Evolutionary conservation across 805 yeast genomes (phyloP).

Genomic region (Isabelozyma rhagii): DNA sequence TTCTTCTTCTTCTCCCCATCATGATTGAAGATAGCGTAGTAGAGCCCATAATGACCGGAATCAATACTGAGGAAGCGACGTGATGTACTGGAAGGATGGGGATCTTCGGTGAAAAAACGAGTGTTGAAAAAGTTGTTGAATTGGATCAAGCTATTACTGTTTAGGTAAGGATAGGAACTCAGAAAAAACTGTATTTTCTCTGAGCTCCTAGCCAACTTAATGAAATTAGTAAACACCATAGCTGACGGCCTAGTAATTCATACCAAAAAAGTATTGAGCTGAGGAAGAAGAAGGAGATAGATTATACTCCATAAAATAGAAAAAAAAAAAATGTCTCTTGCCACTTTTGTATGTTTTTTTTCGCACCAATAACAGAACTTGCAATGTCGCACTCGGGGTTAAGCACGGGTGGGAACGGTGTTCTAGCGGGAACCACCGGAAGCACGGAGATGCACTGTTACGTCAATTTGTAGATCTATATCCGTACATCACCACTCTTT

Average conservation of each 20-base stretch:
- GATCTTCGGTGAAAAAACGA: slow-evolving; percentile 9
- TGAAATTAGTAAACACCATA: neutral
- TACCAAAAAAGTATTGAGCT: neutral
- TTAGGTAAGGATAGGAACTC: slow-evolving; percentile 12
- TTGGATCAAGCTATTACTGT: slow-evolving; percentile 6
- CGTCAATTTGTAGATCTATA: too few relatives aligned
- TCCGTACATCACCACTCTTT: too few relatives aligned
- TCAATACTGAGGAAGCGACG: slow-evolving; percentile 23
- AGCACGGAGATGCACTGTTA: too few relatives aligned
- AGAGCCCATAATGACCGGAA: slow-evolving; percentile 43
- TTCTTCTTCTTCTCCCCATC: slow-evolving; percentile 19
- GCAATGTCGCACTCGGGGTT: neutral
- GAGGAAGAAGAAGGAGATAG: neutral
- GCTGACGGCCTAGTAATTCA: neutral
- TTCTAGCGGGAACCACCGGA: neutral
- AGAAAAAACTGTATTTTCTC: slow-evolving; percentile 11
- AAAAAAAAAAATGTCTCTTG: neutral
- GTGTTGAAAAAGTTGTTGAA: slow-evolving; percentile 4
- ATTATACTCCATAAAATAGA: neutral
- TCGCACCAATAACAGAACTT: neutral
- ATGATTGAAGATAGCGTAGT: slow-evolving; percentile 36
- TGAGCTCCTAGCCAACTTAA: slow-evolving; percentile 5
- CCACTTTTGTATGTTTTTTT: neutral
- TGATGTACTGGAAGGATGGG: slow-evolving; percentile 17
- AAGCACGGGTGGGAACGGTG: neutral